A percentile compares a stretch with the other conserved stretches of the same genome.
Evolutionary conservation across 257 asterid species (phyloP).

Genomic region (Gentiana dahurica): DNA sequence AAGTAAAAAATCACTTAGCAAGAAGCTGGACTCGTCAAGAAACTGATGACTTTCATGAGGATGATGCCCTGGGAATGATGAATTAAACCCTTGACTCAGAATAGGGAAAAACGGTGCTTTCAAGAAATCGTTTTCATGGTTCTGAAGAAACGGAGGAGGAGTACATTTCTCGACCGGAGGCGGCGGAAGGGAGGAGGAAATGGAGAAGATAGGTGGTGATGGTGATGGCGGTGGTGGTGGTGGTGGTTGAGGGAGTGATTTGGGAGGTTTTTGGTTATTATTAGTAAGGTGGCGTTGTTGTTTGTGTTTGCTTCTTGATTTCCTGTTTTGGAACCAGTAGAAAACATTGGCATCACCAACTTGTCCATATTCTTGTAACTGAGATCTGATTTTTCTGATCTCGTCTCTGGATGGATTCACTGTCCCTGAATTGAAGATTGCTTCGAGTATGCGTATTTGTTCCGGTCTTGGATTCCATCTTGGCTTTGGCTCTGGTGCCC

Average conservation of each 20-base stretch:
- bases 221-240: constrained; percentile 5
- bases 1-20: constrained; percentile 44
- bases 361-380: constrained; percentile 78
- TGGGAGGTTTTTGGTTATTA: constrained; percentile 5
- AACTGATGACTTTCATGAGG: constrained; percentile 12
- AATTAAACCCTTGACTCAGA: constrained; percentile 47
- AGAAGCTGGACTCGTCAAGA: constrained; percentile 17
- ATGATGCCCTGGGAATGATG: constrained; percentile 22
- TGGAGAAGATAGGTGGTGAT: constrained; percentile 22
- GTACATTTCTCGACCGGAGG: constrained; percentile 29
- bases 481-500: constrained; percentile 88
- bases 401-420: constrained; percentile 94
- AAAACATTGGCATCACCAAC: constrained; percentile 97
- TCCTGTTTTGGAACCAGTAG: constrained; percentile 96
- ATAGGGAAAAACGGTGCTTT: constrained; percentile 39
- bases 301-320: constrained; percentile 89
- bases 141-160: constrained; percentile 23
- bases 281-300: constrained; percentile 57
- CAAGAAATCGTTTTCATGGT: constrained; percentile 25
- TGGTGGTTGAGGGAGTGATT: constrained; percentile 10
- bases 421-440: constrained; percentile 91
- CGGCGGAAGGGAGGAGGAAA: constrained; percentile 34
- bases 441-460: constrained; percentile 79
- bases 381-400: constrained; percentile 73
- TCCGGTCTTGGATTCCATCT: constrained; percentile 96